These are phyloP conservation scores for Cladosporium halotolerans DNA, from an alignment of 2,329 filamentous ascomycete species.

Conservation along the genomic window DNA sequence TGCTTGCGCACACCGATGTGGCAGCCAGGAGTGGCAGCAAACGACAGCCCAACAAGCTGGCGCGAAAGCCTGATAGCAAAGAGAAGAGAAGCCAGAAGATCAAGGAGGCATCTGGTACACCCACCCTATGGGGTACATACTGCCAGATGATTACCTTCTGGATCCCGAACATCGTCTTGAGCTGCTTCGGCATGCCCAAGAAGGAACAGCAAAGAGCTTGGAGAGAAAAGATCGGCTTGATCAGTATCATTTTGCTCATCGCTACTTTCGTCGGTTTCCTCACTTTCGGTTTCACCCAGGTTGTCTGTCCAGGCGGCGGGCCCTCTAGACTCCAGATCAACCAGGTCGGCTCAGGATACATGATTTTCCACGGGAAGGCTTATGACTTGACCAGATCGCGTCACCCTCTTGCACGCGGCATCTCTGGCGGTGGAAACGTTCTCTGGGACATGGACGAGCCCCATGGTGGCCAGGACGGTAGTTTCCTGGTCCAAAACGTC, in stretches of 20 bases:
- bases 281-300: slow-evolving; percentile 90
- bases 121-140: slow-evolving; percentile 91
- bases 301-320: slow-evolving; percentile 70
- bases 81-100: slow-evolving; percentile 52
- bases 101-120: slow-evolving; percentile 62
- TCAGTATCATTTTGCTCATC: slow-evolving; percentile 85
- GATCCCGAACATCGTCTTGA: slow-evolving; percentile 78
- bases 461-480: slow-evolving; percentile 83
- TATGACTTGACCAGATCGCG: slow-evolving; percentile 73
- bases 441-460: slow-evolving; percentile 78
- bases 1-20: slow-evolving; percentile 11
- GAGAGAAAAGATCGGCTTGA: slow-evolving; percentile 95
- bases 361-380: slow-evolving; percentile 93
- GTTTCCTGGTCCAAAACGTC: slow-evolving; percentile 96
- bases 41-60: slow-evolving; percentile 31
- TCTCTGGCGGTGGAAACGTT: slow-evolving; percentile 69
- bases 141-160: slow-evolving; percentile 92
- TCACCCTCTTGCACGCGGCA: slow-evolving; percentile 75
- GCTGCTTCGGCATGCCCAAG: slow-evolving; percentile 76
- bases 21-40: slow-evolving; percentile 31
- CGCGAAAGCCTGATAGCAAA: slow-evolving; percentile 62
- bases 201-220: slow-evolving; percentile 87
- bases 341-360: slow-evolving; percentile 71
- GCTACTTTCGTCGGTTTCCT: slow-evolving; percentile 88
- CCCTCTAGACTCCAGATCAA: slow-evolving; percentile 69